phyloP scores from a whole-genome alignment of 169 alveolate species.

The Plasmodium relictum region DNA sequence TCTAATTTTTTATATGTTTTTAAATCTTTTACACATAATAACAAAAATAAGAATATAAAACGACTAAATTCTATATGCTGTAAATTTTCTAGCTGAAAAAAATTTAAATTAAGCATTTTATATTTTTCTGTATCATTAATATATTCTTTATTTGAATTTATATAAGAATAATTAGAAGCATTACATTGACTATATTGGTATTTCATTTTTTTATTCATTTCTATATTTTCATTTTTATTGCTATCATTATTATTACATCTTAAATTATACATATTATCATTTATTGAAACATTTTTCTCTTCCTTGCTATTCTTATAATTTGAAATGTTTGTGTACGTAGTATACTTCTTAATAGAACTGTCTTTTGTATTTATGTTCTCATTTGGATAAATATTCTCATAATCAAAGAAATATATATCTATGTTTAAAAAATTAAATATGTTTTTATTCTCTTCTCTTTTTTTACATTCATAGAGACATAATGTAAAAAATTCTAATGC shows the following conservation, averaged over 20 bases:
- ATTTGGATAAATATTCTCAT: background rate
- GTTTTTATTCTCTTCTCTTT: slow-evolving; percentile 20
- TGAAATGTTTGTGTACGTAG: background rate
- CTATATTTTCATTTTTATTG: background rate
- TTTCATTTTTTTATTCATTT: background rate
- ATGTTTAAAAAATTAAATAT: slow-evolving; percentile 61
- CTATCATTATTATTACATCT: background rate
- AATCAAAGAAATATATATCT: slow-evolving; percentile 51
- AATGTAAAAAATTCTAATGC: slow-evolving; percentile 42
- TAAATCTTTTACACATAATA: slow-evolving; percentile 54
- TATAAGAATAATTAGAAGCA: background rate
- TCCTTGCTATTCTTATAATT: background rate
- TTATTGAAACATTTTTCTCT: background rate
- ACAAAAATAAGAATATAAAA: slow-evolving; percentile 49
- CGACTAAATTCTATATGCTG: slow-evolving; percentile 49
- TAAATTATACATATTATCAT: background rate
- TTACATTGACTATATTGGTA: background rate
- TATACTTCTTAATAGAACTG: background rate
- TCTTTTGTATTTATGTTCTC: background rate
- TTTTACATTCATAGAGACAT: slow-evolving; percentile 66
- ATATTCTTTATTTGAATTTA: background rate
- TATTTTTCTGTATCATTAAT: slow-evolving; percentile 15
- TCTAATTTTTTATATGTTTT: slow-evolving; percentile 47
- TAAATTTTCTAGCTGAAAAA: slow-evolving; percentile 35
- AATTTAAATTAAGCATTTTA: slow-evolving; percentile 32